Percentiles rank a stretch among this genome's conserved stretches.
Evolutionary conservation across 345 rosid genomes (phyloP).

Genomic region (Rhizophora apiculata): DNA sequence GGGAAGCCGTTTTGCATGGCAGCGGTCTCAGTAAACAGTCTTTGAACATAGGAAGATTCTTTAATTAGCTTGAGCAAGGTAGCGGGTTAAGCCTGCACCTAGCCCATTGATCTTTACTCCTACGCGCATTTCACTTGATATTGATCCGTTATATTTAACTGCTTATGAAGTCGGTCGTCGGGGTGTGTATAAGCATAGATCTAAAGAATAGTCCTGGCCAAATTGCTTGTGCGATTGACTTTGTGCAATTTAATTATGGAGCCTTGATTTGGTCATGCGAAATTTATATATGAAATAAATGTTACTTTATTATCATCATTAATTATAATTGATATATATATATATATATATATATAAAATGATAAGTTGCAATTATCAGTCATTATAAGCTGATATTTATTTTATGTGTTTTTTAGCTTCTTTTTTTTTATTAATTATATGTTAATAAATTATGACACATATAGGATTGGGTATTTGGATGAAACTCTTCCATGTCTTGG

Average conservation of each 20-base stretch:
- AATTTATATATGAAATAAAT: too few relatives aligned
- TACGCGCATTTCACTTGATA: neutral
- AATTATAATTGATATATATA: too few relatives aligned
- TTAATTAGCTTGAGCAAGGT: slow-evolving; percentile 3
- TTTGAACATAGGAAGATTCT: neutral
- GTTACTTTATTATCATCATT: too few relatives aligned
- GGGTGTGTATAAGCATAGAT: neutral
- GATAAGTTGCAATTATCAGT: too few relatives aligned
- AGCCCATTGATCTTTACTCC: neutral
- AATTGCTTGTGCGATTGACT: too few relatives aligned
- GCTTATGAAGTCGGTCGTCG: neutral
- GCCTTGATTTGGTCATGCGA: too few relatives aligned
- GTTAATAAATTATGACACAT: neutral
- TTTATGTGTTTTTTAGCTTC: too few relatives aligned
- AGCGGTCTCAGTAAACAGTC: slow-evolving; percentile 10
- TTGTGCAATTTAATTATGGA: neutral
- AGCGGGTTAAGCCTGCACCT: neutral
- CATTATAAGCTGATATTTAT: too few relatives aligned
- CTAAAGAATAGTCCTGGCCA: neutral
- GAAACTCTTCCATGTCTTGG: too few relatives aligned
- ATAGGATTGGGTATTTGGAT: too few relatives aligned
- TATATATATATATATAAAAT: too few relatives aligned
- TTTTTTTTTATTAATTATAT: neutral
- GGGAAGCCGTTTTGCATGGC: slow-evolving; percentile 73
- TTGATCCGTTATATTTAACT: neutral